Evolutionary conservation across 78 protist genomes (phyloP), one percentile per base, ranked within the genome.

Genomic region (Dictyostelium discoideum): DNA sequence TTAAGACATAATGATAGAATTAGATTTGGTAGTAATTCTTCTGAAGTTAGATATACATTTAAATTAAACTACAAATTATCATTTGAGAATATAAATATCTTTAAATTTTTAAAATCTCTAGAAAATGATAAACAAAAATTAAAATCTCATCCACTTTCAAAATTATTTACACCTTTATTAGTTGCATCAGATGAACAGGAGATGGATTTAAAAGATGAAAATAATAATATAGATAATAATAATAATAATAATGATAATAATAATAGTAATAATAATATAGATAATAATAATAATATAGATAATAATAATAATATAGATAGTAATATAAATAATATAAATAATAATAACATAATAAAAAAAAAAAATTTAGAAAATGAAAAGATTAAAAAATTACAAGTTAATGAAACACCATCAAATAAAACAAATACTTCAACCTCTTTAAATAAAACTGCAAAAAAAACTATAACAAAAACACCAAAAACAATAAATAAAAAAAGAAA

Each of bases 31-130:
- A 77, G 84, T 42, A 1, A 4, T 8, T 8, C n/a, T 8, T 77
- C 84, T 22, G 63, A 37, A 14, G 26, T 42, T 77, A 77, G 84
- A 77, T 77, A 77, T n/a, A 77, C 84, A 20, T 77, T 77, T 42
- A 77, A 77, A 77, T 18, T 77, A 40, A 14, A 26, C n/a, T 39
- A n/a, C 5, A 29, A 40, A 77, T 8, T 77, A 22, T 77, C 84
- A 40, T 6, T 14, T 32, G 84, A 77, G 0, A 77, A 77, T 42
- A 14, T 22, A 18, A 39, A 20, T 3, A 40, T 77, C 6, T 77
- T 39, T 42, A 22, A 32, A 14, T 77, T 20, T 42, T 22, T 77
- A 42, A 77, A 9, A 22, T 8, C 26, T 2, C 26, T 77, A 18
- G 14, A 39, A 76, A 11, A 14, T 1, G 44, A 73, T 32, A 73